Conservation (phyloP, 305 asterid species). For the Solanum chacoense region DNA sequence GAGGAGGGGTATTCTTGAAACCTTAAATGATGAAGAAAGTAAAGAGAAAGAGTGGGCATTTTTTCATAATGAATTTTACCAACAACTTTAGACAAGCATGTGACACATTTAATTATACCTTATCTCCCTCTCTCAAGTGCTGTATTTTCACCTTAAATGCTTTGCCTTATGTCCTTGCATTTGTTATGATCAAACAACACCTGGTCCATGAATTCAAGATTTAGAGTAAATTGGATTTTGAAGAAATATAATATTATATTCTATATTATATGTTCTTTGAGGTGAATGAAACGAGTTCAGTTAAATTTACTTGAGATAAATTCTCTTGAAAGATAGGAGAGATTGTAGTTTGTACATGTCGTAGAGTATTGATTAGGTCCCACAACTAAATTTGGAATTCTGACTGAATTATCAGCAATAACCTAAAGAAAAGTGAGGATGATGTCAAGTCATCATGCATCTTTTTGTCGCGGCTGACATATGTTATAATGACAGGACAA, state of each 20-base stretch:
- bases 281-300: not conserved
- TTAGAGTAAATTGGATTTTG: not conserved
- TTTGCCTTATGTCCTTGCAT: not conserved
- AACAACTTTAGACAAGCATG: conserved; percentile 5
- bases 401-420: too few species aligned
- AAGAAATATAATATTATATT: not conserved
- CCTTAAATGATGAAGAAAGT: not conserved
- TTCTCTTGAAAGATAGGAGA: not conserved
- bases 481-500: too few species aligned
- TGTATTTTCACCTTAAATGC: not conserved
- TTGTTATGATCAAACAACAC: not conserved
- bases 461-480: too few species aligned
- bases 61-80: not conserved
- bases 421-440: too few species aligned
- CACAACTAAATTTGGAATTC: too few species aligned
- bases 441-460: too few species aligned
- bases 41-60: not conserved
- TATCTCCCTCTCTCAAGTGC: not conserved
- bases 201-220: not conserved
- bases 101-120: conserved; percentile 9
- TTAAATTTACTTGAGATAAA: not conserved
- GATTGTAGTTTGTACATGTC: not conserved
- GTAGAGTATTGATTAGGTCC: not conserved
- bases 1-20: not conserved
- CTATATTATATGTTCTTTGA: not conserved